Conservation (phyloP, 257 asterid species). For the Solanum clarkiae region DNA sequence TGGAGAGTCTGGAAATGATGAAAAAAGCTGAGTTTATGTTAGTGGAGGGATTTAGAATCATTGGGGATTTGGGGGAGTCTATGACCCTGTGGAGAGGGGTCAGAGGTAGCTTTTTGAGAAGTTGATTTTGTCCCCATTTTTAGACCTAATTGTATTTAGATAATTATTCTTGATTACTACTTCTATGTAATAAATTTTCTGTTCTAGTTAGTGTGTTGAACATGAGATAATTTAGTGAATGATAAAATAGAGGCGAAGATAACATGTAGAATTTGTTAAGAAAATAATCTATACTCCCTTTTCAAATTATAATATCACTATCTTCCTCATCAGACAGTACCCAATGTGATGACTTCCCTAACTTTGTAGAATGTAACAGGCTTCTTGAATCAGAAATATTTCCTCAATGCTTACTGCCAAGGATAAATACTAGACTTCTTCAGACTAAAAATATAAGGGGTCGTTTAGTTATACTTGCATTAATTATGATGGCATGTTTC, state of each 20-base stretch:
- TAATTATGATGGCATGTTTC: too few species aligned
- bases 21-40: background rate
- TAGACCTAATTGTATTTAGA: background rate
- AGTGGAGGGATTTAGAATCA: background rate
- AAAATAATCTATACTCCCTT: background rate
- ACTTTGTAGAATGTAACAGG: background rate
- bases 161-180: background rate
- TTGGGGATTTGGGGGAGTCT: background rate
- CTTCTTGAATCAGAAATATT: background rate
- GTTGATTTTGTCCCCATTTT: background rate
- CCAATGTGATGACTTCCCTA: background rate
- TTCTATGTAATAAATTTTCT: background rate
- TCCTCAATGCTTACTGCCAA: background rate
- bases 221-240: background rate
- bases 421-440: background rate
- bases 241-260: background rate
- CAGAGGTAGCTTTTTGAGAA: background rate
- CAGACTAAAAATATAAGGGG: background rate
- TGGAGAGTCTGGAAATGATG: background rate
- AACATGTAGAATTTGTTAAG: background rate
- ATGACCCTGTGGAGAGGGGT: background rate
- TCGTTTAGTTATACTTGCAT: too few species aligned
- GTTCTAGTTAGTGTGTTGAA: background rate
- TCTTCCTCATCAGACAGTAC: background rate
- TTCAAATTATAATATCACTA: background rate